Evolutionary conservation across 768 basidiomycete species (phyloP), one percentile per base, ranked within the genome.

Genomic region (Bullera alba): DNA sequence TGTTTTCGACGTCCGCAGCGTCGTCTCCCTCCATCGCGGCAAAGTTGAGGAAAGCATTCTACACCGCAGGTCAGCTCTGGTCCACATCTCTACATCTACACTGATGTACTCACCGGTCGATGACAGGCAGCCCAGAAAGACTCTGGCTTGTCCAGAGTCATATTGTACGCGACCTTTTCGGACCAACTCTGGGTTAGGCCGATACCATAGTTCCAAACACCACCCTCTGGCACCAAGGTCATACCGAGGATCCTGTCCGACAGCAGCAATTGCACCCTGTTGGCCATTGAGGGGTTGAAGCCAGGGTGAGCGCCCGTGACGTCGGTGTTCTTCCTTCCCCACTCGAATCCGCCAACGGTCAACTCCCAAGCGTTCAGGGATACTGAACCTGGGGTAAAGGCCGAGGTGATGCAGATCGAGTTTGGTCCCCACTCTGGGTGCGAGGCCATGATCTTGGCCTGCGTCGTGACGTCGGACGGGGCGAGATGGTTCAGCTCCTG

Each of bases 201-300:
- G 50, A 93, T 83, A 28, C 90, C 89, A 65, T 95, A 96, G 73
- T 95, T 95, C 95, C 95, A 97, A 28, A 95, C 83, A 48, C 83
- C 83, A 58, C 93, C 95, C 71, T 86, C 91, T 1, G 87, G 91
- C 16, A 93, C 89, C 6, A 97, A 76, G 0, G 90, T 93, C 83
- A 92, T 91, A 21, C 92, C 95, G 15, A 97, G 79, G 58, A 99
- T 84, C 56, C 93, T 86, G 68, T 99, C 95, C 16, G 92, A 96
- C 21, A 97, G 77, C 51, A 97, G 77, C 27, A 97, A 78, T 72
- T 79, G 75, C 21, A 95, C 90, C 21, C 90, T 83, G 70, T 93
- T 92, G 1, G 90, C 93, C 93, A 96, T 96, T 59, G 87, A 87
- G n/a, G 91, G 88, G 73, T 93, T 97, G 77, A 93, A 99, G 35